Evolutionary conservation across 768 basidiomycete species (phyloP).

Genomic region (Lyophyllum semitale): DNA sequence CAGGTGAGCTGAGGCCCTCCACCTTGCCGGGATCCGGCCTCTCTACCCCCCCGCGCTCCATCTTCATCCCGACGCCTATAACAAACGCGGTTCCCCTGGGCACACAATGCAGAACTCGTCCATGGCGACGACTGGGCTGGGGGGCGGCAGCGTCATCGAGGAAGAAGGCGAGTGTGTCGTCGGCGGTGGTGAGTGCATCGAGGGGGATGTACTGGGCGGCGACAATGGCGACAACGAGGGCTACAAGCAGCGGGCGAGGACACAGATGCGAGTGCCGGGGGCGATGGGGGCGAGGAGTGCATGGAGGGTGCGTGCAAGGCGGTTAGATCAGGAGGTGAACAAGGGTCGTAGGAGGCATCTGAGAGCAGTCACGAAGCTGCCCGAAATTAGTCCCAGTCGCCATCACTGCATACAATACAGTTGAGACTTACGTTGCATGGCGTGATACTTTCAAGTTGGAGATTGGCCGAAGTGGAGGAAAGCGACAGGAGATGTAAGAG

Average conservation of each 20-base stretch:
- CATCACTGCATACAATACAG: too few species aligned
- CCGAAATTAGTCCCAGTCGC: too few species aligned
- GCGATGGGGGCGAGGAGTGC: slow-evolving; percentile 35
- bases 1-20: slow-evolving; percentile 35
- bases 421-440: too few species aligned
- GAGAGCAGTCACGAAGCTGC: too few species aligned
- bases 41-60: slow-evolving; percentile 28
- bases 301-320: slow-evolving; percentile 45
- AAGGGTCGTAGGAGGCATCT: slow-evolving; percentile 5
- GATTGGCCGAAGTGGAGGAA: too few species aligned
- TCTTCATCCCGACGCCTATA: slow-evolving; percentile 33
- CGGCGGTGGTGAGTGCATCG: slow-evolving; percentile 58
- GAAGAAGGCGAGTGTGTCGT: slow-evolving; percentile 53
- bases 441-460: too few species aligned
- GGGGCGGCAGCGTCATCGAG: slow-evolving; percentile 47
- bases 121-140: slow-evolving; percentile 43
- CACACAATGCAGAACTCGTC: slow-evolving; percentile 43
- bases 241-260: slow-evolving; percentile 57
- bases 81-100: slow-evolving; percentile 18
- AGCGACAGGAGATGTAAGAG: too few species aligned
- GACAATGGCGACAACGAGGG: slow-evolving; percentile 55
- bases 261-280: slow-evolving; percentile 52
- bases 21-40: slow-evolving; percentile 34
- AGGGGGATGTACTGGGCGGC: slow-evolving; percentile 58
- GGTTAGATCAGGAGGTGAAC: slow-evolving; percentile 36